phyloP scores from a whole-genome alignment of 257 asterid species.

The Solanum tarijense region DNA sequence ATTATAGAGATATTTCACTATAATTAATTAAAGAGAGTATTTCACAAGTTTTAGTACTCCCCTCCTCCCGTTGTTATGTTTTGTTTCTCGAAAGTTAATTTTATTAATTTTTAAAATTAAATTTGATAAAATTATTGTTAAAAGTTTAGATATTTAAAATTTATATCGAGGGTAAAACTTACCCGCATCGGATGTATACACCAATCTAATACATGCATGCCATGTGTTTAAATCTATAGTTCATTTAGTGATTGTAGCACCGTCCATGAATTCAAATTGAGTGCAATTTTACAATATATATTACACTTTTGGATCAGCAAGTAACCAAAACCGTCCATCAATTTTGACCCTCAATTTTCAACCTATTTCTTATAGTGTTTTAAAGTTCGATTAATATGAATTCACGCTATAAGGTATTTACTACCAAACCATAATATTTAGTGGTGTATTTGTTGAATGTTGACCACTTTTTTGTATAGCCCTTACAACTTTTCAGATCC shows the following conservation, averaged over 20 bases:
- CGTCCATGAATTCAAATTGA: neutral
- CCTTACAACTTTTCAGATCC: neutral
- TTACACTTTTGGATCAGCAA: neutral
- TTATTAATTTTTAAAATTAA: no score
- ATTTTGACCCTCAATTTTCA: neutral
- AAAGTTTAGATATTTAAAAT: no score
- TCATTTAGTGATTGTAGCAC: neutral
- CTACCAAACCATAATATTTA: neutral
- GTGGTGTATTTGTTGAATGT: constrained; percentile 1
- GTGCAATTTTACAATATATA: neutral
- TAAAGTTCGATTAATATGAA: neutral
- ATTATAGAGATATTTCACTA: neutral
- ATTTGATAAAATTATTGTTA: no score
- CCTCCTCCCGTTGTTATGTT: no score
- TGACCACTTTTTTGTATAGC: constrained; percentile 4
- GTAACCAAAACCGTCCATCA: neutral
- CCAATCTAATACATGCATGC: no score
- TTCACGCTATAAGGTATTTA: neutral
- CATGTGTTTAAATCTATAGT: no score
- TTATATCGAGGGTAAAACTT: no score
- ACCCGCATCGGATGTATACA: no score
- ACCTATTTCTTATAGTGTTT: no score
- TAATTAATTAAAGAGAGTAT: neutral
- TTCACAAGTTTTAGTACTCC: neutral
- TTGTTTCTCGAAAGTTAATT: no score